These are phyloP conservation scores for Fusarium buxicola DNA, from an alignment of 2,329 filamentous ascomycete species.

Conservation along the genomic window DNA sequence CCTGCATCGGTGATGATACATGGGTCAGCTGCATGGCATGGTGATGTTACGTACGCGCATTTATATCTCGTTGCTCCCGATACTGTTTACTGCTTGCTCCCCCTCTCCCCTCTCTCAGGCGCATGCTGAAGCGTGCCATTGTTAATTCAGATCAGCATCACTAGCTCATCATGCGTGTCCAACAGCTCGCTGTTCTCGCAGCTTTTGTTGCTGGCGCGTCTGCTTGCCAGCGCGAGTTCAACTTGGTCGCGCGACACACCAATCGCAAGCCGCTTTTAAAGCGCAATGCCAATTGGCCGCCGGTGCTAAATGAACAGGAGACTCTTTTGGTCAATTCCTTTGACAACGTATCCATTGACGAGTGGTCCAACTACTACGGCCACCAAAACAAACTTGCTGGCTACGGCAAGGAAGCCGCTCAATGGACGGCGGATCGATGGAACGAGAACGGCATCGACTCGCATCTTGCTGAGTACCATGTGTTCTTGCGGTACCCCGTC, in stretches of 20 bases:
- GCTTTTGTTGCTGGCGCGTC: conserved; percentile 39
- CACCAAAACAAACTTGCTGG: conserved; percentile 55
- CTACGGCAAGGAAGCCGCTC: conserved; percentile 51
- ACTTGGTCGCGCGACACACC: conserved; percentile 45
- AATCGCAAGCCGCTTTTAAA: conserved; percentile 49
- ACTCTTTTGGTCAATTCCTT: conserved; percentile 52
- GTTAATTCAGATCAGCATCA: neutral
- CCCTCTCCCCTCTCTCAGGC: conserved; percentile 6
- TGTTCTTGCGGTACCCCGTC: conserved; percentile 71
- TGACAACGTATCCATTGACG: conserved; percentile 52
- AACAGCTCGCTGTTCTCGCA: conserved; percentile 30
- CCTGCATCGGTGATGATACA: conserved; percentile 25
- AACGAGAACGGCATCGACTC: conserved; percentile 50
- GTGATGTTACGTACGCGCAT: conserved; percentile 18
- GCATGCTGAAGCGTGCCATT: neutral
- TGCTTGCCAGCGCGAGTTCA: conserved; percentile 49
- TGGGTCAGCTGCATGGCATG: conserved; percentile 18
- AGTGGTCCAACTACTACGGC: conserved; percentile 55
- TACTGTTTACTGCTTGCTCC: neutral
- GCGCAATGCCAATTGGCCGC: conserved; percentile 52
- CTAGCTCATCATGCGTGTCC: conserved; percentile 29
- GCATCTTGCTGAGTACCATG: conserved; percentile 61
- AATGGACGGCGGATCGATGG: conserved; percentile 55
- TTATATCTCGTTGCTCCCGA: conserved; percentile 32
- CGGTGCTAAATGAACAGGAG: conserved; percentile 50